These are phyloP conservation scores for Erodium trifolium DNA, from an alignment of 441 rosid species.

Conservation along the genomic window DNA sequence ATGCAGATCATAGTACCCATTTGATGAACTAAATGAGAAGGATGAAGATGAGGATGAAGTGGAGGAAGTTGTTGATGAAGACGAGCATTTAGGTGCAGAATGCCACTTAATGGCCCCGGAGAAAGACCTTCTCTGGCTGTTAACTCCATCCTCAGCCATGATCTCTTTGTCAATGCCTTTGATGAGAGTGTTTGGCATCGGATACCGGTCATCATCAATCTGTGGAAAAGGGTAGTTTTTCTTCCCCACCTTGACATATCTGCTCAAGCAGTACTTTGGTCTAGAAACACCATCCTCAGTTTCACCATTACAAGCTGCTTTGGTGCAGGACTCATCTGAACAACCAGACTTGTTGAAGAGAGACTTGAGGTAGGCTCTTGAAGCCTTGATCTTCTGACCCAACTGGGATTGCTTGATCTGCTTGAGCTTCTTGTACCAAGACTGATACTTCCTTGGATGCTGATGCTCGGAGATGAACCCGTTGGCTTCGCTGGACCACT, in stretches of 20 bases:
- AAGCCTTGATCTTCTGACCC: constrained; percentile 58
- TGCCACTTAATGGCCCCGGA: constrained; percentile 52
- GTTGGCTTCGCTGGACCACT: constrained; percentile 34
- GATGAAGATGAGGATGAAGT: constrained; percentile 46
- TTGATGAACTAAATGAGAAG: constrained; percentile 52
- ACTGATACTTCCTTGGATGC: constrained; percentile 19
- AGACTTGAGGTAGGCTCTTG: constrained; percentile 52
- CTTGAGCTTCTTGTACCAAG: constrained; percentile 40
- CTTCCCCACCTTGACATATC: constrained; percentile 5
- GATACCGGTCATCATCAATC: too few relatives aligned
- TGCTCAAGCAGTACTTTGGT: constrained; percentile 9
- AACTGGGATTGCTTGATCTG: constrained; percentile 36
- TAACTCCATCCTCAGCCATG: neutral
- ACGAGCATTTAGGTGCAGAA: constrained; percentile 15
- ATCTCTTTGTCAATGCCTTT: too few relatives aligned
- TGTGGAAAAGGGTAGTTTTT: too few relatives aligned
- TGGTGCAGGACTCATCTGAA: too few relatives aligned
- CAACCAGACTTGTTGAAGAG: constrained; percentile 33
- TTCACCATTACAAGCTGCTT: too few relatives aligned
- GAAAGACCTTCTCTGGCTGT: constrained; percentile 58
- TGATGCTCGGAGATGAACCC: too few relatives aligned
- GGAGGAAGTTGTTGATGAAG: constrained; percentile 28
- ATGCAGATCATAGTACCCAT: constrained; percentile 42
- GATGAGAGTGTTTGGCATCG: too few relatives aligned
- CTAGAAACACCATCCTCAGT: too few relatives aligned